Percentiles rank a stretch among this genome's conserved stretches.
phyloP scores from a whole-genome alignment of 208 protist genomes.

The Leishmania braziliensis region DNA sequence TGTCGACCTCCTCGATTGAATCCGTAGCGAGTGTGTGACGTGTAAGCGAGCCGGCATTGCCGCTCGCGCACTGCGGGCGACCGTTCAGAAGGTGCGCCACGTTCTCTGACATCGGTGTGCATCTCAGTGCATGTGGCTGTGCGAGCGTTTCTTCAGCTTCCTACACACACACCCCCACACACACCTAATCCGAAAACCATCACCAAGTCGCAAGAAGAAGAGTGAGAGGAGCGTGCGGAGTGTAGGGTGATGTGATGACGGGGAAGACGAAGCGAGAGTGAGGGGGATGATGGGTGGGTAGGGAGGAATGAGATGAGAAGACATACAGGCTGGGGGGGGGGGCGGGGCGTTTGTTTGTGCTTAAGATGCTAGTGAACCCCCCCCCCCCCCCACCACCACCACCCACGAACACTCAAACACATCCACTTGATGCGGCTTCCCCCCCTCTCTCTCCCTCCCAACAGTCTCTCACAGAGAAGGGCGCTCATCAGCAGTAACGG shows the following conservation, averaged over 20 bases:
- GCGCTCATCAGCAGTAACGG: neutral
- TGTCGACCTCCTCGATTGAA: neutral
- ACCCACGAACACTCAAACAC: neutral
- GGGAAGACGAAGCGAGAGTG: neutral
- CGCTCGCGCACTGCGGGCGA: neutral
- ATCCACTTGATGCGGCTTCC: neutral
- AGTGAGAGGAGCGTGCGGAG: neutral
- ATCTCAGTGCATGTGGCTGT: neutral
- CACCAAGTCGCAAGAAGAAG: neutral
- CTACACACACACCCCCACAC: neutral
- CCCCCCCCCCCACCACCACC: neutral
- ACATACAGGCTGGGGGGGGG: neutral
- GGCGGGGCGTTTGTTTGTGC: neutral
- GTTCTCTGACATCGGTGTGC: neutral
- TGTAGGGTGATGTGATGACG: neutral
- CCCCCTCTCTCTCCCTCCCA: neutral
- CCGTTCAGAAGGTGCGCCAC: neutral
- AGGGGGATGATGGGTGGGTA: neutral
- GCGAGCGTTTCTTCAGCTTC: neutral
- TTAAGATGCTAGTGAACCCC: neutral
- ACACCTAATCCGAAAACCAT: neutral
- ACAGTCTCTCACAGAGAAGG: neutral
- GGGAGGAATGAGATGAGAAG: conserved; percentile 2
- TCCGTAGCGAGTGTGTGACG: neutral
- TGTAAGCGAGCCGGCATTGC: neutral